These are phyloP conservation scores for Exophiala calicioides DNA, from an alignment of 2,329 filamentous ascomycete species.

Conservation along the genomic window DNA sequence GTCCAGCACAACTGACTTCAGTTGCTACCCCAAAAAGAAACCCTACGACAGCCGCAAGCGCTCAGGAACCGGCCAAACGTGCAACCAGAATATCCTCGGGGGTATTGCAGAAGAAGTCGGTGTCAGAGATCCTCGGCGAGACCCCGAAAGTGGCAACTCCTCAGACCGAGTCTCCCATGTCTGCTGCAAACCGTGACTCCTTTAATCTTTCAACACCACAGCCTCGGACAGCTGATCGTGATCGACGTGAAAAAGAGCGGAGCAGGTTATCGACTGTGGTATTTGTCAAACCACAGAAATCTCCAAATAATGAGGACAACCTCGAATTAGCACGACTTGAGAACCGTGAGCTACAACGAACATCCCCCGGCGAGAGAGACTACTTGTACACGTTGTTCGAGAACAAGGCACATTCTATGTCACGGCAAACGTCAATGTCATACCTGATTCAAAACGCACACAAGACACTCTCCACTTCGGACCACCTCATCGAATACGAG, in stretches of 20 bases:
- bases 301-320: slow-evolving; percentile 49
- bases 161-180: slow-evolving; percentile 36
- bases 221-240: slow-evolving; percentile 51
- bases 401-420: slow-evolving; percentile 58
- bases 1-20: slow-evolving; percentile 27
- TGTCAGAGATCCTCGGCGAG: slow-evolving; percentile 70
- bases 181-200: slow-evolving; percentile 29
- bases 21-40: slow-evolving; percentile 29
- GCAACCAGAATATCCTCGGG: slow-evolving; percentile 71
- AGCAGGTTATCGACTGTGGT: slow-evolving; percentile 73
- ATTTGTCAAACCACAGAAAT: slow-evolving; percentile 67
- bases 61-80: slow-evolving; percentile 53
- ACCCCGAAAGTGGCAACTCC: slow-evolving; percentile 46
- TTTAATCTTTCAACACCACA: slow-evolving; percentile 39
- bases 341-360: slow-evolving; percentile 36
- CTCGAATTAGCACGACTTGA: slow-evolving; percentile 38
- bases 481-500: slow-evolving; percentile 78
- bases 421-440: slow-evolving; percentile 57
- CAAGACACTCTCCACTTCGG: slow-evolving; percentile 84
- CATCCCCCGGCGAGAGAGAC: slow-evolving; percentile 61
- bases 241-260: slow-evolving; percentile 58
- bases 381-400: slow-evolving; percentile 67
- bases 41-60: slow-evolving; percentile 35
- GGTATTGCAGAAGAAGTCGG: slow-evolving; percentile 69
- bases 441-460: slow-evolving; percentile 78